Base-by-base conservation (phyloP, 495 filamentous ascomycete species). In the Oleoguttula mirabilis region DNA sequence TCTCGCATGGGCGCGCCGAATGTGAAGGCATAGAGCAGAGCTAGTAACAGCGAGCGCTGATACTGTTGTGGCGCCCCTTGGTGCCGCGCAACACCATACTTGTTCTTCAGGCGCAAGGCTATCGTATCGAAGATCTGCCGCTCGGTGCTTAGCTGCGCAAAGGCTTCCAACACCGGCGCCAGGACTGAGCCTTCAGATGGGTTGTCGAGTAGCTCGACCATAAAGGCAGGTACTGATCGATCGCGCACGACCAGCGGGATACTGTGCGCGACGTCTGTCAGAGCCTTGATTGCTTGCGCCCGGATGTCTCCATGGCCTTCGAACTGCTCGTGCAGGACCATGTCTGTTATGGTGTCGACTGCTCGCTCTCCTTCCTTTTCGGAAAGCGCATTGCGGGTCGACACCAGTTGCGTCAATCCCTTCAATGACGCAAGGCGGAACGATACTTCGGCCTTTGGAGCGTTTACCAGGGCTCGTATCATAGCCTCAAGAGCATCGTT, bases 161-260 rank as follows among this genome's bases (percentile, higher is more conserved):
- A 66, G 0, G 64, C 75, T 52, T 83, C 80, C 12, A 85, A 59
- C 0, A 75, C 77, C 3, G 69, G 55, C n/a, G 72, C 36, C 51
- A 80, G 82, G 3, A 54, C 47, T 20, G 36, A 58, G 14, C 48
- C 43, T 15, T 53, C 50, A 21, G 60, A 62, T 0, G 54, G 59
- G 37, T 71, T 71, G 17, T 61, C 59, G 3, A 80, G 80, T 1
- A 85, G 62, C 21, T 72, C 70, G 1, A 79, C 79, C 63, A 84
- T 73, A 52, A 85, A 83, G 8, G 75, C 74, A 11, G 80, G 80
- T 58, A 85, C 77, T 0, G 79, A 80, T 22, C 77, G 76, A 36
- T 82, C 70, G 59, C 81, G 72, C 15, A 85, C 76, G 19, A 80
- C 56, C n/a, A 69, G 68, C 10, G 79, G 73, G 48, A 77, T 80